Base-by-base conservation (phyloP, 2,329 filamentous ascomycete species). In the Hypoxylon sp. region DNA sequence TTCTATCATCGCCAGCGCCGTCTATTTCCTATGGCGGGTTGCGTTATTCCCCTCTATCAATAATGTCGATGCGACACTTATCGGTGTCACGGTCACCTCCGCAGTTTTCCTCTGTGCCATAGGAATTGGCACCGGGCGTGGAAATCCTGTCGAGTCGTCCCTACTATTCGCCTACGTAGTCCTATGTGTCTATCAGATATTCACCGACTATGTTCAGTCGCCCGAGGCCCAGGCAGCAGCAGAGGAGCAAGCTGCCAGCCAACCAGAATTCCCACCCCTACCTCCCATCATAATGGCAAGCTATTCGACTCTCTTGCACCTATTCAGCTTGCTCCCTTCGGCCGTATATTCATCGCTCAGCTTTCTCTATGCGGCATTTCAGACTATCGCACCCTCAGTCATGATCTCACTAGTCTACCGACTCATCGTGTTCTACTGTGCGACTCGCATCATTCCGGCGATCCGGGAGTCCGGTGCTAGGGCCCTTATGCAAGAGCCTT, bases 141-240 rank as follows among this genome's bases (percentile, higher is more conserved):
- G 95, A 64, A 99, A 97, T 73, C 93, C 94, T 1, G 91, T 98
- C 56, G 94, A 99, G 79, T 97, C 93, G 70, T 97, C 94, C 20
- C 83, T 99, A 10, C 85, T 99, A 61, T 98, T 99, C 75, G 94
- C 95, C 73, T 99, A 99, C 78, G 88, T 97, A 64, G 95, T 97
- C n/a, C 89, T 99, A 66, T 98, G 94, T 81, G 91, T 98, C 74
- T 99, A 98, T 80, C 95, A 99, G 78, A 98, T 98, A 77, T 98
- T 98, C 78, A 99, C 95, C 72, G 95, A 99, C 79, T 98, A 98
- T 79, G 88, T 94, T 70, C 93, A 95, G 2, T 94, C 91, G 4
- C 78, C 85, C 17, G 88, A 85, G n/a, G 82, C 85, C 26, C 81
- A 84, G 30, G 84, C 87, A 28, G 80, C 82, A 2, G 78, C 83